Conservation (phyloP, 345 rosid species). For the Salix exigua region DNA sequence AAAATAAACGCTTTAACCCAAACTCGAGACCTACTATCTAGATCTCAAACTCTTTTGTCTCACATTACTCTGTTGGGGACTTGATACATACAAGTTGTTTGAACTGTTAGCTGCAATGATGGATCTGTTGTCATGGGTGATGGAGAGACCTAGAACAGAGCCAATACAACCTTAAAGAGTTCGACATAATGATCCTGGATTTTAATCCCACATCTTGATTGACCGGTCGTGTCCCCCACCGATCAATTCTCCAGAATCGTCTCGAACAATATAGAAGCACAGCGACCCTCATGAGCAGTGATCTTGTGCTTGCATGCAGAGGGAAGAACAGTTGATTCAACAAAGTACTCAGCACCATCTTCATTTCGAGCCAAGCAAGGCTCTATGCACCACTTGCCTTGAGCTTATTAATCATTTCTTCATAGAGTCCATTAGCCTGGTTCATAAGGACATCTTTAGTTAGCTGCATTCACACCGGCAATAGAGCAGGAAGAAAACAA, state of each 20-base stretch:
- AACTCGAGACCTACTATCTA: too few relatives aligned
- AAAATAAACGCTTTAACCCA: too few relatives aligned
- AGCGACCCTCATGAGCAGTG: conserved; percentile 91
- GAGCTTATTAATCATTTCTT: conserved; percentile 79
- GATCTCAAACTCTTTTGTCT: too few relatives aligned
- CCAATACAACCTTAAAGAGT: conserved; percentile 81
- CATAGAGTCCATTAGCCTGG: conserved; percentile 85
- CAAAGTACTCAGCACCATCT: conserved; percentile 84
- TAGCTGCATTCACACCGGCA: conserved; percentile 1
- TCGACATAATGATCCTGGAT: conserved; percentile 56
- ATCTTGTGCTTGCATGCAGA: conserved; percentile 70
- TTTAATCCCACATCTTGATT: conserved; percentile 88
- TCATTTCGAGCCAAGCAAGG: conserved; percentile 80
- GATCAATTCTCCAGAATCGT: conserved; percentile 66
- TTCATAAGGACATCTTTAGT: conserved; percentile 4
- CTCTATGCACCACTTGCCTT: conserved; percentile 84
- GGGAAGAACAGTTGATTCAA: conserved; percentile 60
- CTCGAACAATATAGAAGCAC: conserved; percentile 78
- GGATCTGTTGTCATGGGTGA: conserved; percentile 75
- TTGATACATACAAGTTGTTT: conserved; percentile 74
- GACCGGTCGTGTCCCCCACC: conserved; percentile 86
- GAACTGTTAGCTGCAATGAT: conserved; percentile 95
- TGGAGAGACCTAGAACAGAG: conserved; percentile 77
- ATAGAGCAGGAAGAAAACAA: not conserved
- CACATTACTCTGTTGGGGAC: too few relatives aligned